A percentile compares a stretch with the other conserved stretches of the same genome.
Conservation (phyloP, 176 grass and related monocot species). For the Calamus simplicifolius region DNA sequence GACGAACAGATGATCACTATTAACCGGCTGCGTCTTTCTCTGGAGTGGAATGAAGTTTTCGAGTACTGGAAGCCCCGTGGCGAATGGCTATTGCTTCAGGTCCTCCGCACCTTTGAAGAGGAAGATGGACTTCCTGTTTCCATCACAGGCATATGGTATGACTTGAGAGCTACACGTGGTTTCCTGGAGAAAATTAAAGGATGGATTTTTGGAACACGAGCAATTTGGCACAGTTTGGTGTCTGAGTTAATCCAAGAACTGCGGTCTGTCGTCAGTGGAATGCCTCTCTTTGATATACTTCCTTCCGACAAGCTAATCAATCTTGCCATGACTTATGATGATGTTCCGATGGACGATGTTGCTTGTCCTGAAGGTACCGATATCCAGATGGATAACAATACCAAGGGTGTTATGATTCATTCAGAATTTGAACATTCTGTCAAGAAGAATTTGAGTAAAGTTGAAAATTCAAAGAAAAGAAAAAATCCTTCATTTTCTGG, state of each 20-base stretch:
- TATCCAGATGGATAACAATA: too few relatives aligned
- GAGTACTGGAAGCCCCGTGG: constrained; percentile 58
- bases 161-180: constrained; percentile 31
- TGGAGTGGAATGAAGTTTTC: constrained; percentile 60
- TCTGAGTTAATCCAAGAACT: constrained; percentile 32
- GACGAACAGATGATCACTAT: constrained; percentile 38
- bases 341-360: too few relatives aligned
- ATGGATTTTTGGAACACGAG: constrained; percentile 40
- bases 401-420: too few relatives aligned
- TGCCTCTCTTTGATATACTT: constrained; percentile 1
- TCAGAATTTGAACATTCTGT: too few relatives aligned
- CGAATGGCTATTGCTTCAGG: constrained; percentile 55
- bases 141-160: constrained; percentile 60
- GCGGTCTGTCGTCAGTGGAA: constrained; percentile 28
- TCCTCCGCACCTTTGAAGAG: constrained; percentile 40
- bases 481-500: not conserved
- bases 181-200: constrained; percentile 28
- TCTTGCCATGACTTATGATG: not conserved
- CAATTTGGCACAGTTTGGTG: constrained; percentile 35
- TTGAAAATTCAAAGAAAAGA: constrained; percentile 7
- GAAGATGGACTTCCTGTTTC: constrained; percentile 39
- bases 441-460: too few relatives aligned
- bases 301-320: not conserved
- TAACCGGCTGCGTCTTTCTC: constrained; percentile 42
- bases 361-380: too few relatives aligned